These are phyloP conservation scores for Morella rubra DNA, from an alignment of 306 rosid genomes.

Conservation along the genomic window DNA sequence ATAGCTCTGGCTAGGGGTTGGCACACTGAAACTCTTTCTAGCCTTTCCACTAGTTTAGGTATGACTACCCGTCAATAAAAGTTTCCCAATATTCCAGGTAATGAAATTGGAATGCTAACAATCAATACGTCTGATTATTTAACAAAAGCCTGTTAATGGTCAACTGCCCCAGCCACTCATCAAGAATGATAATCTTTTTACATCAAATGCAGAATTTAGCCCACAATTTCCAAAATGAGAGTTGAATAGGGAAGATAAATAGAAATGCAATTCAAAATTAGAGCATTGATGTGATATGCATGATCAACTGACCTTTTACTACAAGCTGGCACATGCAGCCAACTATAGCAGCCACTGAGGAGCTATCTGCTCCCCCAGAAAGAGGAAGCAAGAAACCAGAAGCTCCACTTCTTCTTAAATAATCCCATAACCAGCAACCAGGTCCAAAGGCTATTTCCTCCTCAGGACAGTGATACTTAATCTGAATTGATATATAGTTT, in stretches of 20 bases:
- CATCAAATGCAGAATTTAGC: constrained; percentile 1
- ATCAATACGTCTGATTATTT: not conserved
- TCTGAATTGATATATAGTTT: constrained; percentile 45
- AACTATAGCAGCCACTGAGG: constrained; percentile 93
- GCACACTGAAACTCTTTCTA: not conserved
- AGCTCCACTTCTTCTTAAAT: constrained; percentile 95
- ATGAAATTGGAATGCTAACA: constrained; percentile 18
- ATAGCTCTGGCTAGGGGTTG: not conserved
- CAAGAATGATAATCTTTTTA: constrained; percentile 11
- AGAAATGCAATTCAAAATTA: constrained; percentile 22
- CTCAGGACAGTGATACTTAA: constrained; percentile 82
- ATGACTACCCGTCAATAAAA: not conserved
- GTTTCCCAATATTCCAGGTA: not conserved
- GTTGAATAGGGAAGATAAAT: constrained; percentile 24
- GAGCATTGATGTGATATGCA: not conserved
- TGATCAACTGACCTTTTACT: constrained; percentile 61
- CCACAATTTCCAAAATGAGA: constrained; percentile 2
- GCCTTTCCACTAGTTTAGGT: not conserved
- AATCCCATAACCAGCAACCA: constrained; percentile 99
- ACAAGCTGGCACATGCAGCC: constrained; percentile 99
- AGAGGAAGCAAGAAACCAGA: constrained; percentile 98
- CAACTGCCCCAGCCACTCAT: constrained; percentile 7
- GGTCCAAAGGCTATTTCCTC: constrained; percentile 99
- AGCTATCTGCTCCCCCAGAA: constrained; percentile 99
- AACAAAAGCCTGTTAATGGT: constrained; percentile 16